Base-by-base conservation (phyloP, 257 asterid genomes). In the Leonotis leonurus region DNA sequence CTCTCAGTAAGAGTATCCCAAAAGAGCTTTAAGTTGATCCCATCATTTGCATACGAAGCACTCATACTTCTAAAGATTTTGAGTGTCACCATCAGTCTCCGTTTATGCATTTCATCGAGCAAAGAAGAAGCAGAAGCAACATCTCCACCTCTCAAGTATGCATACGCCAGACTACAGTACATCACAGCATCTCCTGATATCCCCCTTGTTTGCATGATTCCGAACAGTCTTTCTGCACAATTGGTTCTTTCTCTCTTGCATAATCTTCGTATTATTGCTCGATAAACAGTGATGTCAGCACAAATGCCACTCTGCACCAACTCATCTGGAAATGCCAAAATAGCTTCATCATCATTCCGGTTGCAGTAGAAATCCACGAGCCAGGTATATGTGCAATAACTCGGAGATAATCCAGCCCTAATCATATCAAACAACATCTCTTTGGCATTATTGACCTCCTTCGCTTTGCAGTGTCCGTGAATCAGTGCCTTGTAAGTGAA, bases 401-500 rank as follows among this genome's bases (percentile, higher is more conserved):
- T 81, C 8, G 97, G 93, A 62, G 81, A 70, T 52, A 81, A 70
- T 44, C 95, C 97, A 8, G 85, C 75, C 12, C 60, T 57, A 46
- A 84, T 60, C 97, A 92, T 86, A 35, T 83, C 73, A 21, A 77
- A 78, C 40, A 92, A 44, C 71, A 69, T 63, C 59, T 78, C 89
- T 73, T 80, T 89, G 29, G 89, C 97, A 36, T 75, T 51, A 29
- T 82, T 68, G 12, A 78, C 68, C 21, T 89, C 89, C 62, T 59
- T 66, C 17, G 68, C 74, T 67, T 83, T 89, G 63, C 95, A 86
- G 67, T 80, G 86, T 8, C 98, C 98, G 53, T 81, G 88, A 74
- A 84, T 66, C 63, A 92, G 76, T 5, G 95, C 98, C 81, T 76
- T 88, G 78, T 77, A 89, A 54, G 97, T 92, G 58, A 82, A 89